Evolutionary conservation across 257 asterid genomes (phyloP).

Genomic region (Solanum infundibuliforme): DNA sequence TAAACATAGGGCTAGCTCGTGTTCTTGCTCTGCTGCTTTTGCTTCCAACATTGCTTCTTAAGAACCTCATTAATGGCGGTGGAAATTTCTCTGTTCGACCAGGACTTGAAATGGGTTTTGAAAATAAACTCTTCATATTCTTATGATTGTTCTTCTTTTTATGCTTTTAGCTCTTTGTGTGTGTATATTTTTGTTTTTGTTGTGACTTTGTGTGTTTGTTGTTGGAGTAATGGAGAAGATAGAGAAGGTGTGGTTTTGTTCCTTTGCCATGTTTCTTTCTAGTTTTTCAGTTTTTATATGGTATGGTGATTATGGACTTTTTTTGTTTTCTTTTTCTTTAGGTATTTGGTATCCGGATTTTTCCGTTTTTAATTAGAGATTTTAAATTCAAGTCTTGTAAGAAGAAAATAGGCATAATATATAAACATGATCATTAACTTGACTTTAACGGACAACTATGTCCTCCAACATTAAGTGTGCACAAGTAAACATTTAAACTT

Average conservation of each 20-base stretch:
- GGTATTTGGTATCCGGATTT: no score
- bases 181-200: background rate
- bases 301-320: background rate
- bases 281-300: background rate
- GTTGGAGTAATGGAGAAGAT: background rate
- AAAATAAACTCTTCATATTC: conserved; percentile 34
- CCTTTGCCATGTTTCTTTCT: background rate
- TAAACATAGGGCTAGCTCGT: conserved; percentile 61
- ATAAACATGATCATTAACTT: no score
- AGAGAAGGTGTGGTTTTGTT: background rate
- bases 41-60: conserved; percentile 59
- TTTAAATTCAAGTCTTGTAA: no score
- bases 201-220: background rate
- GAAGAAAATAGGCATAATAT: no score
- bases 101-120: conserved; percentile 72
- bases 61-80: conserved; percentile 72
- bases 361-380: no score
- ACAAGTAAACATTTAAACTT: no score
- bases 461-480: no score
- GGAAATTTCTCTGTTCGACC: conserved; percentile 65
- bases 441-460: no score
- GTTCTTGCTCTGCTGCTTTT: conserved; percentile 70
- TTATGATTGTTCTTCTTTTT: background rate
- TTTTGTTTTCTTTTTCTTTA: background rate
- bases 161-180: no score